These are phyloP conservation scores for Climacium dendroides DNA, from an alignment of 225 moss, liverwort and hornwort genomes.

Conservation along the genomic window DNA sequence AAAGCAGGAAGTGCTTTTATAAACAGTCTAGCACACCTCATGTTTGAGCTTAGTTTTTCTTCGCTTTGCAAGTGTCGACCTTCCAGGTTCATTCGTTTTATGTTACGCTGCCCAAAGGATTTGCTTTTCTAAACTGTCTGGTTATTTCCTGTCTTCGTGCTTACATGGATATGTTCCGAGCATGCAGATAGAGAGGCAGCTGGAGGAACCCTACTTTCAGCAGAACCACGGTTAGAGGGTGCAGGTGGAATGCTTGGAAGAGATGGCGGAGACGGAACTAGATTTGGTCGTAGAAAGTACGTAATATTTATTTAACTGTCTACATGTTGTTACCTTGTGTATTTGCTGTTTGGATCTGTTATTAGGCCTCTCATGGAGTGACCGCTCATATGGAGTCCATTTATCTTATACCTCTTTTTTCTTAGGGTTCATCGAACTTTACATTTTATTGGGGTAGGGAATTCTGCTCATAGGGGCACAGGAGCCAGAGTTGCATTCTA, in stretches of 20 bases:
- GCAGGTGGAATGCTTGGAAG: slow-evolving; percentile 14
- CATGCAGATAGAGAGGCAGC: slow-evolving; percentile 44
- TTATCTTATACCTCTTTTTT: not conserved
- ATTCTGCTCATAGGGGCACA: not conserved
- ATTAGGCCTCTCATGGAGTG: not conserved
- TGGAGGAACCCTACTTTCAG: slow-evolving; percentile 32
- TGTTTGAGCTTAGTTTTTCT: not conserved
- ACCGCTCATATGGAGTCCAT: not conserved
- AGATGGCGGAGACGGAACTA: slow-evolving; percentile 44
- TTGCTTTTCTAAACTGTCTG: not conserved
- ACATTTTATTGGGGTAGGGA: not conserved
- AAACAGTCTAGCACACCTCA: not conserved
- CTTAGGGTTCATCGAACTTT: not conserved
- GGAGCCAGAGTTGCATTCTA: not conserved
- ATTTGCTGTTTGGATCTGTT: not conserved
- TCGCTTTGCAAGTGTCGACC: not conserved
- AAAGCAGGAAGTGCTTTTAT: not conserved
- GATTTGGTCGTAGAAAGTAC: slow-evolving; percentile 39
- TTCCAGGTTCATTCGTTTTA: not conserved
- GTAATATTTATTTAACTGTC: not conserved
- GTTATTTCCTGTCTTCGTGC: not conserved
- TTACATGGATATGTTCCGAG: not conserved
- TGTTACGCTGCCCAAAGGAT: not conserved
- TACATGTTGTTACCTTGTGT: not conserved
- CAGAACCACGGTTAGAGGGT: slow-evolving; percentile 39